Evolutionary conservation across 1,139 yeast species (phyloP).

Genomic region (Candida dubliniensis): DNA sequence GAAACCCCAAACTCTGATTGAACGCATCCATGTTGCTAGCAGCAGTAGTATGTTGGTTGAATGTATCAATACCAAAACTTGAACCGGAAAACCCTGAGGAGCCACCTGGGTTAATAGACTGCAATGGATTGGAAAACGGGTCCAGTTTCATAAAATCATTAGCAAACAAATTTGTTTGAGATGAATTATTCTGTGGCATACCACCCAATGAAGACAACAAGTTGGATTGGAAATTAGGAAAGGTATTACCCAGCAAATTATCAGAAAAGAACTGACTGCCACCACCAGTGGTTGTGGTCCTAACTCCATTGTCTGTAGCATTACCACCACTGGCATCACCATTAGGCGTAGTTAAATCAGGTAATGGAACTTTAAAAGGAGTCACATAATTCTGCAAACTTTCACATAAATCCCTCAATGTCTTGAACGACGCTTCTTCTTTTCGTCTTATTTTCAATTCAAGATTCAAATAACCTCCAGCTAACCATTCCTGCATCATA

Average conservation of each 20-base stretch:
- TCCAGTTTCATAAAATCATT: conserved; percentile 28
- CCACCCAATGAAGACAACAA: conserved; percentile 3
- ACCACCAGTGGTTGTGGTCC: neutral
- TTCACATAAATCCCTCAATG: conserved; percentile 48
- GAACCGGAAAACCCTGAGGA: conserved; percentile 5
- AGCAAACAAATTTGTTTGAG: conserved; percentile 22
- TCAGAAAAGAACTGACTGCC: conserved; percentile 11
- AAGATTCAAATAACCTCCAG: conserved; percentile 58
- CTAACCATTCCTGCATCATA: conserved; percentile 79
- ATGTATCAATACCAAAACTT: conserved; percentile 27
- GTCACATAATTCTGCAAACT: conserved; percentile 48
- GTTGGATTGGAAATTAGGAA: conserved; percentile 3
- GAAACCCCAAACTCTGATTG: conserved; percentile 13
- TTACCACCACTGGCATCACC: neutral
- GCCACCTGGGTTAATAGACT: neutral
- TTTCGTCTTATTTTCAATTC: conserved; percentile 59
- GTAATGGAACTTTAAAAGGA: conserved; percentile 63
- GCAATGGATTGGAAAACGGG: conserved; percentile 21
- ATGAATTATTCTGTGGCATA: conserved; percentile 1
- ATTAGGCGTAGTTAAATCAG: conserved; percentile 25
- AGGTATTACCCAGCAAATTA: conserved; percentile 6
- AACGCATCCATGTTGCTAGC: conserved; percentile 7
- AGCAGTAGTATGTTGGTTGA: conserved; percentile 14
- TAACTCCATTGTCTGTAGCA: neutral
- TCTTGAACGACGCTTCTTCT: conserved; percentile 39